These are phyloP conservation scores for Linnemannia exigua DNA, from an alignment of 192 early-diverging fungal genomes.

Conservation along the genomic window DNA sequence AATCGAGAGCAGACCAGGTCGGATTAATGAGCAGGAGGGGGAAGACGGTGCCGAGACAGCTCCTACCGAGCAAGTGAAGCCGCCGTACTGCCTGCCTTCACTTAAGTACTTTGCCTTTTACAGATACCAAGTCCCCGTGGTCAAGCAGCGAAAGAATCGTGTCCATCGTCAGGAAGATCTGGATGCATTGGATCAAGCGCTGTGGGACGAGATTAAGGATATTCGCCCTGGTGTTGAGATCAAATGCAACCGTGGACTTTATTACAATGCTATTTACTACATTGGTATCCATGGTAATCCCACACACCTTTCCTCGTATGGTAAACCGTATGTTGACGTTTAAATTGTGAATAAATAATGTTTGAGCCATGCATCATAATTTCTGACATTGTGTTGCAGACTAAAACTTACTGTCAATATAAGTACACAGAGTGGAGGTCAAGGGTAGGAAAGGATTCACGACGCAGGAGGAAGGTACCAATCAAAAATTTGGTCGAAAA, in stretches of 20 bases:
- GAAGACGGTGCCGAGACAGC: not conserved
- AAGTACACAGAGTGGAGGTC: too few species aligned
- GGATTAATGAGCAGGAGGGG: not conserved
- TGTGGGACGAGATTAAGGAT: constrained; percentile 1
- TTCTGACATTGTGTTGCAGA: too few species aligned
- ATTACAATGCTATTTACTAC: not conserved
- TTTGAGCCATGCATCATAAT: not conserved
- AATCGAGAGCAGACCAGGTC: not conserved
- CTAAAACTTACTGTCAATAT: too few species aligned
- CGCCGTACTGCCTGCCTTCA: not conserved
- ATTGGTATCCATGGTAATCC: not conserved
- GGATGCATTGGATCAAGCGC: not conserved
- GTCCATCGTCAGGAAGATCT: not conserved
- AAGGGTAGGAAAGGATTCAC: too few species aligned
- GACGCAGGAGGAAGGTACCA: too few species aligned
- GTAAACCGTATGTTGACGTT: not conserved
- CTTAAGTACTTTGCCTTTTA: not conserved
- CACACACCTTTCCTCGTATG: not conserved
- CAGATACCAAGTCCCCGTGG: not conserved
- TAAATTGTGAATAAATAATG: not conserved
- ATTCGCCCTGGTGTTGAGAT: not conserved
- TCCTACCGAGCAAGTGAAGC: not conserved
- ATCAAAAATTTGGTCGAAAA: not conserved
- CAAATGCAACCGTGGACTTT: not conserved
- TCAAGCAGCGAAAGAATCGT: not conserved